phyloP scores from a whole-genome alignment of 192 early-diverging fungal genomes.

The Linnemannia hyalina region DNA sequence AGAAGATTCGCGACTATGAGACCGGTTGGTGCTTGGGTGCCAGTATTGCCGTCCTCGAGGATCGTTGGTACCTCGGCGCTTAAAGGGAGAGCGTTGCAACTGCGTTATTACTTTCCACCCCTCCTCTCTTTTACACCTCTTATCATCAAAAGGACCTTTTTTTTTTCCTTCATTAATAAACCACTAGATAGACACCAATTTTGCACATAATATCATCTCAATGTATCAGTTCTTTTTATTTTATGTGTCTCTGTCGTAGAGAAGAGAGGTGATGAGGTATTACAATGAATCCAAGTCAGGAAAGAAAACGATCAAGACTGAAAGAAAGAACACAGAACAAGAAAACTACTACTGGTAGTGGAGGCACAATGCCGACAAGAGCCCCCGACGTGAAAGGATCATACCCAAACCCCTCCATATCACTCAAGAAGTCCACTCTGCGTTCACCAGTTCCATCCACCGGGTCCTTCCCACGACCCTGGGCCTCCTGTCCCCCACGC shows the following conservation, averaged over 20 bases:
- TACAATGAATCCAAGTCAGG: background rate
- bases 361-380: background rate
- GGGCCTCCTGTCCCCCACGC: no score
- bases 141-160: no score
- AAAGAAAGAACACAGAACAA: background rate
- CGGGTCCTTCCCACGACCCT: background rate
- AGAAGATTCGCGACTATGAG: conserved; percentile 93
- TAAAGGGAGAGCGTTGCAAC: background rate
- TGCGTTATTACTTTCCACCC: background rate
- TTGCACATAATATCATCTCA: no score
- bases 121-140: background rate
- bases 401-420: background rate
- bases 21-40: conserved; percentile 98
- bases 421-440: no score
- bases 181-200: background rate
- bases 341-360: background rate
- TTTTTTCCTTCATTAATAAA: background rate
- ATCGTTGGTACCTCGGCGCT: conserved; percentile 30
- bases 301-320: background rate
- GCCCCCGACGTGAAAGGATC: background rate
- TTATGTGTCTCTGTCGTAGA: background rate
- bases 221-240: background rate
- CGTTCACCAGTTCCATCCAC: background rate
- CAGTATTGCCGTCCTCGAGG: conserved; percentile 85
- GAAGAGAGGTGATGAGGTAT: background rate